These are phyloP conservation scores for Monosporascus sp. DNA, from an alignment of 2,329 filamentous ascomycete genomes.

Conservation along the genomic window DNA sequence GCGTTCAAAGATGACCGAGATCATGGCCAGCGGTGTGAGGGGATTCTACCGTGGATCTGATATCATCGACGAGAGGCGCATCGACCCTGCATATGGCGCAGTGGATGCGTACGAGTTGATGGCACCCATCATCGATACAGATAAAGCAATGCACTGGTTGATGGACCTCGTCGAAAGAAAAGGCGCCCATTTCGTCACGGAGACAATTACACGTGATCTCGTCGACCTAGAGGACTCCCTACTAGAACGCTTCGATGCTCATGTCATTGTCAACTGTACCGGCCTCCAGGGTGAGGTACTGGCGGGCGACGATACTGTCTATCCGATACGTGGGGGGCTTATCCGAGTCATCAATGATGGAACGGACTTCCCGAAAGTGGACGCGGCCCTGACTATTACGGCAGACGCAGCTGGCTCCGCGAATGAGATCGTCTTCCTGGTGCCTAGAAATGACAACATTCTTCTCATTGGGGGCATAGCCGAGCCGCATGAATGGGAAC, in stretches of 20 bases:
- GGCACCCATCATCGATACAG: slow-evolving; percentile 41
- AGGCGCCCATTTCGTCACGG: slow-evolving; percentile 33
- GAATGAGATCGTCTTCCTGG: slow-evolving; percentile 38
- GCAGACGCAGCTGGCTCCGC: slow-evolving; percentile 30
- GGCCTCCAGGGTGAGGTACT: slow-evolving; percentile 32
- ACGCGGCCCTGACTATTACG: slow-evolving; percentile 34
- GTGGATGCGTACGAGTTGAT: slow-evolving; percentile 40
- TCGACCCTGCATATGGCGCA: slow-evolving; percentile 29
- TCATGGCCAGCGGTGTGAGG: slow-evolving; percentile 32
- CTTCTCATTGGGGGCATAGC: slow-evolving; percentile 35
- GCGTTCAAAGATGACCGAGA: slow-evolving; percentile 33
- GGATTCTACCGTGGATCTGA: slow-evolving; percentile 31
- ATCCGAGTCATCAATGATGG: slow-evolving; percentile 42
- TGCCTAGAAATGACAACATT: slow-evolving; percentile 39
- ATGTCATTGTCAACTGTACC: slow-evolving; percentile 39
- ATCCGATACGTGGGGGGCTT: slow-evolving; percentile 38
- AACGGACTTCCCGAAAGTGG: slow-evolving; percentile 34
- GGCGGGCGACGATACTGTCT: slow-evolving; percentile 33
- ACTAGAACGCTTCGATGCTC: slow-evolving; percentile 28
- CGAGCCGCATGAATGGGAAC: slow-evolving; percentile 29
- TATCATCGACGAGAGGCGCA: slow-evolving; percentile 29
- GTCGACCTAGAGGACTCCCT: slow-evolving; percentile 29
- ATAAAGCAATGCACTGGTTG: slow-evolving; percentile 37
- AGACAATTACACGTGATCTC: slow-evolving; percentile 31
- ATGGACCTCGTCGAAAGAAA: slow-evolving; percentile 35